These are phyloP conservation scores for Dioscorea dumetorum DNA, from an alignment of 106 monocot species.

Conservation along the genomic window DNA sequence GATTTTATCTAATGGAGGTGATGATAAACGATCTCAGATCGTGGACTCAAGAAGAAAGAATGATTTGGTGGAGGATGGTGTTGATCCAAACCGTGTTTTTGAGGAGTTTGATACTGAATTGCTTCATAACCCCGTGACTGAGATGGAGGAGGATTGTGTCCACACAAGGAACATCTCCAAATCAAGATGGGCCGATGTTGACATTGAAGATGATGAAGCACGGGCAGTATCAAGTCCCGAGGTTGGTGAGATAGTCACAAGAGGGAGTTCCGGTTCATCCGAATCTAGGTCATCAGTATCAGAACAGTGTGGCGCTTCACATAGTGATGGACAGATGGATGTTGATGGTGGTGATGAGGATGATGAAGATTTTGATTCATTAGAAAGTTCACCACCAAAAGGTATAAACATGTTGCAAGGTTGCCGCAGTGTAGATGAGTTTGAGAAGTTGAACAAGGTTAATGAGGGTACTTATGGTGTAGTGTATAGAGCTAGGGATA, in stretches of 20 bases:
- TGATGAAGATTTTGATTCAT: neutral
- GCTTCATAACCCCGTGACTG: constrained; percentile 15
- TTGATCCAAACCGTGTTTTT: constrained; percentile 24
- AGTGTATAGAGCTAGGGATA: constrained; percentile 83
- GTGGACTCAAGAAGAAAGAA: neutral
- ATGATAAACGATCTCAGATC: constrained; percentile 2
- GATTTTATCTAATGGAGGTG: constrained; percentile 38
- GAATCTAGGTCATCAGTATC: constrained; percentile 35
- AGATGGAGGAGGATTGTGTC: constrained; percentile 34
- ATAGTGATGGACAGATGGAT: constrained; percentile 31
- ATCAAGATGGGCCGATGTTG: constrained; percentile 71
- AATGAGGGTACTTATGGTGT: constrained; percentile 95
- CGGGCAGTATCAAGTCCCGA: constrained; percentile 36
- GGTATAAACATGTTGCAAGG: constrained; percentile 78
- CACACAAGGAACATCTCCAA: constrained; percentile 50
- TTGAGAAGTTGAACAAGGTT: constrained; percentile 82
- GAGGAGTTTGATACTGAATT: neutral
- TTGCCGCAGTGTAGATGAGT: constrained; percentile 83
- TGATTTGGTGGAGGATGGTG: neutral
- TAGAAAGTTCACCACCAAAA: constrained; percentile 28
- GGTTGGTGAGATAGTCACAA: constrained; percentile 37
- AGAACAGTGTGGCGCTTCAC: constrained; percentile 12
- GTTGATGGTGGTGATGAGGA: constrained; percentile 18
- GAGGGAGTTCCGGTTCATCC: constrained; percentile 37
- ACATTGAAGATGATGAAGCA: constrained; percentile 38